These are phyloP conservation scores for Diophrys appendiculata DNA, from an alignment of 73 alveolate genomes.

Conservation along the genomic window DNA sequence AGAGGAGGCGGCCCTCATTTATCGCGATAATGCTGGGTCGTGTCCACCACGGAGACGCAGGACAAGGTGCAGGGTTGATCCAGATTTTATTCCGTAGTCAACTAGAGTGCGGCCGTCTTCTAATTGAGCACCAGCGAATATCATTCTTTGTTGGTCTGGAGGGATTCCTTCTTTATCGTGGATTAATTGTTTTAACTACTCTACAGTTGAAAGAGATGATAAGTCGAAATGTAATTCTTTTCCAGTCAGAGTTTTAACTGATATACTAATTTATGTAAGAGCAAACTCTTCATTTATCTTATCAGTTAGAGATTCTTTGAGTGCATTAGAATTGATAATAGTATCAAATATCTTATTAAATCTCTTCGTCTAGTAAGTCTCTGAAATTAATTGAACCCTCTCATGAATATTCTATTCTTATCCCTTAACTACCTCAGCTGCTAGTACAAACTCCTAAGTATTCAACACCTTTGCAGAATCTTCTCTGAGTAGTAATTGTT, in stretches of 20 bases:
- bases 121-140: conserved; percentile 74
- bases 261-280: too few relatives aligned
- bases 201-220: not conserved
- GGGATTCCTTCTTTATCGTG: conserved; percentile 87
- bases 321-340: conserved; percentile 47
- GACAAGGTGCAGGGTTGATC: conserved; percentile 66
- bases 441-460: conserved; percentile 62
- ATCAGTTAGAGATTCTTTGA: too few relatives aligned
- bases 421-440: conserved; percentile 10
- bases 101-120: conserved; percentile 71
- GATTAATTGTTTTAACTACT: conserved; percentile 25
- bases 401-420: conserved; percentile 29
- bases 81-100: conserved; percentile 55
- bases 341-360: conserved; percentile 68
- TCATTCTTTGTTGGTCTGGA: conserved; percentile 78
- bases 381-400: conserved; percentile 3
- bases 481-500: not conserved
- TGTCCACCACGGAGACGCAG: conserved; percentile 87
- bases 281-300: not conserved
- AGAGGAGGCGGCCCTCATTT: too few relatives aligned
- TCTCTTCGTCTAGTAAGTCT: conserved; percentile 27
- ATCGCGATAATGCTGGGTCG: too few relatives aligned
- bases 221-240: not conserved
- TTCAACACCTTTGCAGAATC: conserved; percentile 45
- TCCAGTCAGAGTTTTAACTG: too few relatives aligned